Conservation (phyloP, 1,284 basidiomycete species). For the Trichosporon faecale region DNA sequence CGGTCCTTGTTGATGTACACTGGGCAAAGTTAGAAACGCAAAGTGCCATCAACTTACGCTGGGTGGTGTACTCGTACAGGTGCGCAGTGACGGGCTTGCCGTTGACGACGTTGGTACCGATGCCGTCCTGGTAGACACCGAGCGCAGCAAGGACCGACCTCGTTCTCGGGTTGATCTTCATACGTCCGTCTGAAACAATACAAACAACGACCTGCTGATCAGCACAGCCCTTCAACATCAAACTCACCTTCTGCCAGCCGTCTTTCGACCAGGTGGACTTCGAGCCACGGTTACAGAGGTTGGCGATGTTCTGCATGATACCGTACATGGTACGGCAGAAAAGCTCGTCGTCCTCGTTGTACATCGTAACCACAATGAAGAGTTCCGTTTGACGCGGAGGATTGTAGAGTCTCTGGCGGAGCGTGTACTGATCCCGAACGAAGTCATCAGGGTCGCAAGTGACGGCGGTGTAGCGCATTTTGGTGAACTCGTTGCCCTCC, state of each 20-base stretch:
- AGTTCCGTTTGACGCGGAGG: constrained; percentile 72
- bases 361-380: constrained; percentile 75
- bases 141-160: constrained; percentile 80
- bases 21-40: constrained; percentile 40
- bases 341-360: constrained; percentile 70
- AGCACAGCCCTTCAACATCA: constrained; percentile 54
- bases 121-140: constrained; percentile 79
- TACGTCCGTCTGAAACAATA: constrained; percentile 70
- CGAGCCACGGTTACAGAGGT: constrained; percentile 46
- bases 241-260: constrained; percentile 86
- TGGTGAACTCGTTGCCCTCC: constrained; percentile 83
- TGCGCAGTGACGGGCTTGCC: constrained; percentile 83
- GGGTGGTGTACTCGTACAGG: constrained; percentile 91
- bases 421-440: constrained; percentile 69
- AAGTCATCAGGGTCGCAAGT: constrained; percentile 92
- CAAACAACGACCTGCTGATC: constrained; percentile 54
- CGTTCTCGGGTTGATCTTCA: constrained; percentile 81
- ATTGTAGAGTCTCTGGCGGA: constrained; percentile 76
- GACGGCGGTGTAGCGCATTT: constrained; percentile 91
- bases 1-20: constrained; percentile 76
- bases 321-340: constrained; percentile 88
- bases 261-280: constrained; percentile 94
- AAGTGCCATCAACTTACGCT: constrained; percentile 59
- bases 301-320: constrained; percentile 72
- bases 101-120: constrained; percentile 87